Evolutionary conservation across 1,284 basidiomycete species (phyloP), one percentile per base, ranked within the genome.

Genomic region (Cerrena zonata): DNA sequence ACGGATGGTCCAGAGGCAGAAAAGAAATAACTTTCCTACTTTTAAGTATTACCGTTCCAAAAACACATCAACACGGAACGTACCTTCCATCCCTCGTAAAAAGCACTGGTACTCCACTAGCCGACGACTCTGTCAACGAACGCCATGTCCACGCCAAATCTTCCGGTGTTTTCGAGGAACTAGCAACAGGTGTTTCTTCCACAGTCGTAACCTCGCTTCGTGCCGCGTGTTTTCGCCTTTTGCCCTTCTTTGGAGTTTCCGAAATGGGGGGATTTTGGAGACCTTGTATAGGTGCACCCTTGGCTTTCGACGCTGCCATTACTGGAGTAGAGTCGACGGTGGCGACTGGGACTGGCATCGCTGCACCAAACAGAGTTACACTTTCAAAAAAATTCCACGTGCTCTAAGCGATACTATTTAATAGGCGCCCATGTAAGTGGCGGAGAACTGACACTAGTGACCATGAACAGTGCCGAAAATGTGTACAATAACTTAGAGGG

Each of bases 61-160:
- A 52, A 53, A 44, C 40, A 45, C 24, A 55, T 51, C 41, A 26
- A 48, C 19, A 46, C 41, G 48, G 15, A 30, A 73, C 84, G 63
- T 66, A 92, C 91, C 82, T 84, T 68, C 89, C 89, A 68, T 95
- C 91, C 63, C 77, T 85, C 26, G 90, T 91, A 68, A 92, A 92
- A 52, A 92, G 70, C 38, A 89, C 84, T 5, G 88, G 78, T 43
- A 80, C 76, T 50, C 72, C 75, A 55, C 80, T 87, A 24, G 82
- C 76, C 53, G 79, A 77, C 25, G 82, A 78, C 65, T 90, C 86
- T 36, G 88, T 84, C 48, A 94, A 72, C 40, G 78, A 75, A 51
- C 75, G 72, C 88, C 88, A 91, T 50, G 78, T 70, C 86, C 87
- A 89, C 50, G 69, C 58, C 53, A 68, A 62, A 45, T 63, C 69